Evolutionary conservation across 352 stramenopile species (phyloP).

Genomic region (Pythium brachiatum): DNA sequence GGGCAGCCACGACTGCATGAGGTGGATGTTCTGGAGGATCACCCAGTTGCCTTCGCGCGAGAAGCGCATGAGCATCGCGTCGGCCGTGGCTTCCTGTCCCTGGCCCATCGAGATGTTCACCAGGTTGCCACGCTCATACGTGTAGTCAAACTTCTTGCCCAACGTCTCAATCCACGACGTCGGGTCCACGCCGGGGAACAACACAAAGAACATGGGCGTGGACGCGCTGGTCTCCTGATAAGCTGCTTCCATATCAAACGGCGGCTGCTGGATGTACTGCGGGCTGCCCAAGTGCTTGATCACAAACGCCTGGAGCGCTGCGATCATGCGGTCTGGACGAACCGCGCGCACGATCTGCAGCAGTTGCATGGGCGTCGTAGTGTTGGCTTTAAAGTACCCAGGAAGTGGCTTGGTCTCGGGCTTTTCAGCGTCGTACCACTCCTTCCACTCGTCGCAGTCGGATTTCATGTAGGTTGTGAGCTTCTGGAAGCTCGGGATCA

Average conservation of each 20-base stretch:
- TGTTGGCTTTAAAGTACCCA: constrained; percentile 67
- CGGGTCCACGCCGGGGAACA: constrained; percentile 91
- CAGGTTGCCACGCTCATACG: constrained; percentile 72
- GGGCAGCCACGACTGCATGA: constrained; percentile 90
- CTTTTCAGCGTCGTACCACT: constrained; percentile 93
- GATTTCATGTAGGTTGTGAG: constrained; percentile 93
- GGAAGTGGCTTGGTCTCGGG: constrained; percentile 90
- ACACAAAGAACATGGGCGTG: constrained; percentile 91
- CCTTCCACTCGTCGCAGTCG: constrained; percentile 94
- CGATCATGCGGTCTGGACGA: constrained; percentile 80
- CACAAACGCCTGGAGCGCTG: constrained; percentile 67
- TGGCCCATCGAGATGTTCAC: constrained; percentile 90
- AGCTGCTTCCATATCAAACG: constrained; percentile 82
- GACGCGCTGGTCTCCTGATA: constrained; percentile 89
- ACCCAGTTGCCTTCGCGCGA: constrained; percentile 84
- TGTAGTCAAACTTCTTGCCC: constrained; percentile 79
- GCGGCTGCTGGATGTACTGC: constrained; percentile 78
- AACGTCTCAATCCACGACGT: constrained; percentile 83
- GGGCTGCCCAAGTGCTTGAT: constrained; percentile 43
- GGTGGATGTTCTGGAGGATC: constrained; percentile 90
- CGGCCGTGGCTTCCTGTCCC: constrained; percentile 75
- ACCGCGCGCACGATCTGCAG: constrained; percentile 81
- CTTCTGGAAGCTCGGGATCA: constrained; percentile 84
- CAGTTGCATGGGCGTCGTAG: constrained; percentile 46
- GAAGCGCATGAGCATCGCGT: constrained; percentile 66